Percentiles rank a stretch among this genome's conserved stretches.
phyloP scores from a whole-genome alignment of 1,284 basidiomycete species.

The Heterobasidion irregulare region DNA sequence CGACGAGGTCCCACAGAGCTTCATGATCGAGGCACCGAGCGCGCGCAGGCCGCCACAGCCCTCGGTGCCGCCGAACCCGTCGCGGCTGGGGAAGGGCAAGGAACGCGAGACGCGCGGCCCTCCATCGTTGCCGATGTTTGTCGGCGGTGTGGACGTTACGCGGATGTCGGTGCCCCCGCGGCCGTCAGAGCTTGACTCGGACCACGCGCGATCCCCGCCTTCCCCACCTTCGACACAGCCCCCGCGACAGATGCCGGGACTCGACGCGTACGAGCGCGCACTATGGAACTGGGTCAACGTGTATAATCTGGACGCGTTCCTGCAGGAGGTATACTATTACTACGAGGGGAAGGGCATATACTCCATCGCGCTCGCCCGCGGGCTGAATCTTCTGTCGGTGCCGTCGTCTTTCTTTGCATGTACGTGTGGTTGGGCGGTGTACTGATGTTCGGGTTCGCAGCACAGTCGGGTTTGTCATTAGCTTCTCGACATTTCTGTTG shows the following conservation, averaged over 20 bases:
- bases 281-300: constrained; percentile 99
- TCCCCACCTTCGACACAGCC: constrained; percentile 19
- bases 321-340: constrained; percentile 93
- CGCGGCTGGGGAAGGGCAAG: constrained; percentile 28
- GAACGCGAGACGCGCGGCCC: constrained; percentile 14
- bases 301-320: constrained; percentile 89
- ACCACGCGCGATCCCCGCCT: constrained; percentile 18
- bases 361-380: constrained; percentile 83
- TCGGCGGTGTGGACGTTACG: constrained; percentile 10
- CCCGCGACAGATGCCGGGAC: constrained; percentile 50
- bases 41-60: constrained; percentile 24
- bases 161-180: constrained; percentile 50
- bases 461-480: constrained; percentile 95
- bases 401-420: constrained; percentile 11
- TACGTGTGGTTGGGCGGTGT: constrained; percentile 3
- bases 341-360: constrained; percentile 96
- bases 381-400: constrained; percentile 87
- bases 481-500: constrained; percentile 92
- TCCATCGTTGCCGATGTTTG: constrained; percentile 13
- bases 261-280: constrained; percentile 84
- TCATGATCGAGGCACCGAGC: constrained; percentile 61
- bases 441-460: constrained; percentile 36
- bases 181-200: constrained; percentile 52
- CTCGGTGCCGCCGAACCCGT: constrained; percentile 11
- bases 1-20: constrained; percentile 75